Evolutionary conservation across 176 grass and related monocot species (phyloP).

Genomic region (Ampelocalamus luodianensis): DNA sequence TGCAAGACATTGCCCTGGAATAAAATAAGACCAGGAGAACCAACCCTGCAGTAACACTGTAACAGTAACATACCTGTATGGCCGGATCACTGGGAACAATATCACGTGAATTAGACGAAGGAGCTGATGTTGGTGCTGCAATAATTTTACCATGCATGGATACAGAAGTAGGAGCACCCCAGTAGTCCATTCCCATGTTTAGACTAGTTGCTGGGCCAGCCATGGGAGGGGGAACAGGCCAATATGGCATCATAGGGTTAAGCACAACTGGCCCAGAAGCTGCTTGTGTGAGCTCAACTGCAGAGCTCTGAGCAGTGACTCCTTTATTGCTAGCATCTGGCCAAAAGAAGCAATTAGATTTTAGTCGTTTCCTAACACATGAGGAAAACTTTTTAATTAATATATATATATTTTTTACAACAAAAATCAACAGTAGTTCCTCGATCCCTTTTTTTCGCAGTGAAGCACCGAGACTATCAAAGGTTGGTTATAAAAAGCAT

Average conservation of each 20-base stretch:
- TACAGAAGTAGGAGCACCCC: constrained; percentile 57
- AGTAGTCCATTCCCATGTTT: constrained; percentile 61
- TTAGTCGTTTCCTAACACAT: constrained; percentile 18
- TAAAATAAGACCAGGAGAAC: constrained; percentile 34
- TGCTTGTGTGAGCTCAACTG: constrained; percentile 48
- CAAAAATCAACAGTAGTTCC: constrained; percentile 27
- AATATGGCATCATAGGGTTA: constrained; percentile 70
- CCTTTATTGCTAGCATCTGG: constrained; percentile 55
- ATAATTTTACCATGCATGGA: constrained; percentile 56
- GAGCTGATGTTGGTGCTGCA: constrained; percentile 44
- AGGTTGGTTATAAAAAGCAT: not conserved
- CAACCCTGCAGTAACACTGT: constrained; percentile 17
- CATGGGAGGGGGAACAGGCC: constrained; percentile 55
- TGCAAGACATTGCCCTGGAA: constrained; percentile 8
- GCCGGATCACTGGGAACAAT: constrained; percentile 55
- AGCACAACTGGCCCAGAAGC: constrained; percentile 56
- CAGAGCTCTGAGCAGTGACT: constrained; percentile 33
- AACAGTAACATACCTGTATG: constrained; percentile 50
- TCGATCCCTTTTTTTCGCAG: not conserved
- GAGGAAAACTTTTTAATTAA: constrained; percentile 9
- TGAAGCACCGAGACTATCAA: not conserved
- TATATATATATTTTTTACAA: constrained; percentile 32
- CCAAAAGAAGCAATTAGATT: constrained; percentile 34
- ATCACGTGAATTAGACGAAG: constrained; percentile 59
- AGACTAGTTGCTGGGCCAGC: constrained; percentile 55